Conservation (phyloP, 1,139 yeast genomes). For the Sporopachydermia cereana region DNA sequence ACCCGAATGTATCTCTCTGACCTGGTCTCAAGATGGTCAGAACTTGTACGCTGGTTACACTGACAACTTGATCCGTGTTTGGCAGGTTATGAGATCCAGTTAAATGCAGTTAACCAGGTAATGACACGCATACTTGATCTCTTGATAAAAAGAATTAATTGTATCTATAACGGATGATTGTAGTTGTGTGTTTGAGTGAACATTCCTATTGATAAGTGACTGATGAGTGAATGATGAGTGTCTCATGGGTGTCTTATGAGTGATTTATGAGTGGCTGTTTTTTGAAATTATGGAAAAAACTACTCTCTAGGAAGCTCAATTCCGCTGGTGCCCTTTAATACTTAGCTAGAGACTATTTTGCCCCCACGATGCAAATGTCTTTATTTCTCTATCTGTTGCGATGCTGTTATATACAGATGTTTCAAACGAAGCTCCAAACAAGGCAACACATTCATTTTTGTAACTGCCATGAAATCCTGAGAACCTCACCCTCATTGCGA, state of each 20-base stretch:
- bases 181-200: too few relatives aligned
- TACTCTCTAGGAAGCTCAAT: too few relatives aligned
- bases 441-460: too few relatives aligned
- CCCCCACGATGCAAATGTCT: too few relatives aligned
- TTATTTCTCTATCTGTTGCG: too few relatives aligned
- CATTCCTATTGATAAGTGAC: too few relatives aligned
- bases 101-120: constrained; percentile 19
- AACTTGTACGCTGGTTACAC: constrained; percentile 99
- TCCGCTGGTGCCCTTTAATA: not conserved
- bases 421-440: too few relatives aligned
- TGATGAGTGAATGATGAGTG: too few relatives aligned
- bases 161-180: constrained; percentile 4
- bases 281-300: not conserved
- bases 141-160: constrained; percentile 6
- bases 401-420: too few relatives aligned
- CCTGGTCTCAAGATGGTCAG: constrained; percentile 99
- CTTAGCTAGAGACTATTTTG: not conserved
- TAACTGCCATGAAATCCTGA: too few relatives aligned
- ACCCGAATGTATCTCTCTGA: constrained; percentile 96
- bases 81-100: constrained; percentile 98
- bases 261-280: too few relatives aligned
- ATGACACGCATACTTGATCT: constrained; percentile 6
- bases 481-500: not conserved
- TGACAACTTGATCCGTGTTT: constrained; percentile 97
- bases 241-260: too few relatives aligned